Conservation (phyloP, 1,139 yeast species). For the Nakaseomyces sp. region DNA sequence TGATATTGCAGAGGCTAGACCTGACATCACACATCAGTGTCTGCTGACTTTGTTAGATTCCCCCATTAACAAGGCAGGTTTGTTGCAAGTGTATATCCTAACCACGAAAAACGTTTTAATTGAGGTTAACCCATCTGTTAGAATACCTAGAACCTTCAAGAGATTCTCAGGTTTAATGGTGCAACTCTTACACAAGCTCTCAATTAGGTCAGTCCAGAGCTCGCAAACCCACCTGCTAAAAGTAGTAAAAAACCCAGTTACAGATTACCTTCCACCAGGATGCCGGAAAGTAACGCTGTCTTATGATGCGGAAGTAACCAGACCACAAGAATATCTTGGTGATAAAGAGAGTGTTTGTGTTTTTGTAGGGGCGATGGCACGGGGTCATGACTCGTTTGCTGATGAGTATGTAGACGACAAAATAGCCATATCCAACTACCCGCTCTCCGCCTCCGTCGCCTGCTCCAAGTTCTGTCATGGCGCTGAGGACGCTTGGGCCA, state of each 20-base stretch:
- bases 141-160: constrained; percentile 96
- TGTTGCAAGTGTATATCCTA: constrained; percentile 88
- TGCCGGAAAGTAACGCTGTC: constrained; percentile 90
- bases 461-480: constrained; percentile 98
- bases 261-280: constrained; percentile 92
- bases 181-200: constrained; percentile 81
- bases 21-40: constrained; percentile 96
- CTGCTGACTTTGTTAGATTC: constrained; percentile 85
- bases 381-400: constrained; percentile 95
- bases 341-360: constrained; percentile 93
- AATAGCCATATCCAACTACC: constrained; percentile 89
- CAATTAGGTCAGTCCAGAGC: constrained; percentile 78
- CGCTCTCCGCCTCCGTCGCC: constrained; percentile 94
- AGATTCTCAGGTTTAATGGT: constrained; percentile 97
- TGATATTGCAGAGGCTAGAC: constrained; percentile 96
- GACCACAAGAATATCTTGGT: constrained; percentile 83
- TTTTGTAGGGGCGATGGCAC: constrained; percentile 98
- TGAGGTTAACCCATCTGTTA: constrained; percentile 91
- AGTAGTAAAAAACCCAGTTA: constrained; percentile 93
- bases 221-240: constrained; percentile 88
- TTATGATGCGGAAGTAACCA: constrained; percentile 81
- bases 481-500: constrained; percentile 96
- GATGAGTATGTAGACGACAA: constrained; percentile 96
- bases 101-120: constrained; percentile 91
- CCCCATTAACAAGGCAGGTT: constrained; percentile 95